These are phyloP conservation scores for Rhizophagus clarus DNA, from an alignment of 192 early-diverging fungal genomes.

Conservation along the genomic window DNA sequence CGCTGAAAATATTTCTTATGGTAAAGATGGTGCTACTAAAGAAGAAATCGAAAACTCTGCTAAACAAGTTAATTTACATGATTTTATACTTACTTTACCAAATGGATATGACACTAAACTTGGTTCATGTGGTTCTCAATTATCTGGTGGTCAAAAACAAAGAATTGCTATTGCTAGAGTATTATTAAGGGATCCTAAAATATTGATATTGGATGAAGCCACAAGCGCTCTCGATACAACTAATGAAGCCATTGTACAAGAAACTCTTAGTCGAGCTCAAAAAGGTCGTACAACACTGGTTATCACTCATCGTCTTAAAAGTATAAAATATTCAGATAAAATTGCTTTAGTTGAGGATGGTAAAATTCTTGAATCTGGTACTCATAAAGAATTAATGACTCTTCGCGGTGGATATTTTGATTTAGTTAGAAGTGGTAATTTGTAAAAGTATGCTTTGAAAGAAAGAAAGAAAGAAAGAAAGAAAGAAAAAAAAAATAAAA, in stretches of 20 bases:
- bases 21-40: constrained; percentile 56
- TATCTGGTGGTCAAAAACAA: constrained; percentile 53
- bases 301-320: constrained; percentile 72
- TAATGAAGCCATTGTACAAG: constrained; percentile 66
- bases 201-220: constrained; percentile 63
- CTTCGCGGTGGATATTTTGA: constrained; percentile 45
- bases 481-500: too few species aligned
- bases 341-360: constrained; percentile 56
- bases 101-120: constrained; percentile 57
- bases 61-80: constrained; percentile 69
- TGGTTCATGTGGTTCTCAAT: constrained; percentile 41
- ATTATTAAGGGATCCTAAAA: constrained; percentile 45
- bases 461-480: too few species aligned
- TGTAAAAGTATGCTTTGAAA: neutral
- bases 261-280: constrained; percentile 56
- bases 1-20: constrained; percentile 72
- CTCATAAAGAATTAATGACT: constrained; percentile 61
- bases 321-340: constrained; percentile 64
- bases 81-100: constrained; percentile 60
- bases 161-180: constrained; percentile 52
- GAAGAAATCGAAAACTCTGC: constrained; percentile 71
- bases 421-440: constrained; percentile 51
- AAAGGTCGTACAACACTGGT: constrained; percentile 66
- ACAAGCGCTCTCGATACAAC: constrained; percentile 67
- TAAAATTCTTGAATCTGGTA: constrained; percentile 58